Evolutionary conservation across 176 grass and related monocot species (phyloP), one percentile per base, ranked within the genome.

Genomic region (Cocos nucifera): DNA sequence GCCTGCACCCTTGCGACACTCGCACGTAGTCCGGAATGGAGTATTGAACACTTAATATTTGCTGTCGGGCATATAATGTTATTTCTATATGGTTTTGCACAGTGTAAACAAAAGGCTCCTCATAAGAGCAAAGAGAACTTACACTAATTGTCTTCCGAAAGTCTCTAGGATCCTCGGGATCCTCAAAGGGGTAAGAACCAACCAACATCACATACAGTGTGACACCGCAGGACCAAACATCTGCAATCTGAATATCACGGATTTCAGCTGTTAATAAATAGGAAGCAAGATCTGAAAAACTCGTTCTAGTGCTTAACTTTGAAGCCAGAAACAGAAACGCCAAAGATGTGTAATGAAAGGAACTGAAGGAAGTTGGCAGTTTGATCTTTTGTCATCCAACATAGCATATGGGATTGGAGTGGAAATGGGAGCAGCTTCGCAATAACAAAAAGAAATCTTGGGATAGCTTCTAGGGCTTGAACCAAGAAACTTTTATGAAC

Each of bases 141-240:
- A 90, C 91, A 4, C 75, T 85, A 50, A 96, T 87, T 0, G 86
- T 96, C 50, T 90, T 96, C 15, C 78, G 52, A 51, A 96, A 96
- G 75, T 96, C 90, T 57, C 71, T 86, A 2, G 91, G 86, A 69
- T 96, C 91, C 21, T 87, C 83, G 0, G 83, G 86, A 29, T 96
- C 91, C 69, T 96, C 91, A n/a, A 96, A 96, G 72, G 91, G 91
- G 72, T 96, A 96, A 1, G 91, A 96, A 29, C 91, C 86, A 17
- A 90, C 70, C 49, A 96, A 79, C 91, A 96, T 96, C 49, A 96
- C 91, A 7, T 96, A 96, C 58, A 96, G 56, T 70, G 86, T 96
- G 21, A 96, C 86, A 15, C 86, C 86, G 22, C 83, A 87, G 10
- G 91, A 96, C 86, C 91, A 96, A 74, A 96, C 91, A 28, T 96